These are phyloP conservation scores for Ceratobasidium papillatum DNA, from an alignment of 1,284 basidiomycete genomes.

Conservation along the genomic window DNA sequence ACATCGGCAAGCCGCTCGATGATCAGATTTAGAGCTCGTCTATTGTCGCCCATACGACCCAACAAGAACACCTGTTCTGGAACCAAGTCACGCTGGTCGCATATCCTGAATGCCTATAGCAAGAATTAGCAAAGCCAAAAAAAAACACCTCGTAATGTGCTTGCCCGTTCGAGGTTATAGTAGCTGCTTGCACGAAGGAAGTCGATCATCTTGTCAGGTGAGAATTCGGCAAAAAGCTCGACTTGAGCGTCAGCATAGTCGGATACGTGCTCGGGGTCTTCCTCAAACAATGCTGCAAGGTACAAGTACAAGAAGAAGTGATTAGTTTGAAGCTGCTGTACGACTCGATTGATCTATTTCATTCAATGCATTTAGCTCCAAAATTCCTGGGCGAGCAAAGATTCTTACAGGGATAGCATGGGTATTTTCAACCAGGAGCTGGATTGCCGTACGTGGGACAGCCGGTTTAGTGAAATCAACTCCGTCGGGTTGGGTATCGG, in stretches of 20 bases:
- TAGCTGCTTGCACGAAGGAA: conserved; percentile 92
- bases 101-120: conserved; percentile 85
- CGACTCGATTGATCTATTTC: conserved; percentile 81
- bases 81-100: conserved; percentile 85
- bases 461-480: conserved; percentile 29
- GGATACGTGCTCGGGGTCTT: conserved; percentile 82
- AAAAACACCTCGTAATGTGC: conserved; percentile 40
- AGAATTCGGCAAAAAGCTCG: conserved; percentile 90
- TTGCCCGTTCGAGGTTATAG: conserved; percentile 87
- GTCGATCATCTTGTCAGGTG: conserved; percentile 80
- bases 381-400: background rate
- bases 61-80: conserved; percentile 98
- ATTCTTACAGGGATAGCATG: conserved; percentile 87
- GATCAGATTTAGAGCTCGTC: conserved; percentile 91
- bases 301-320: conserved; percentile 92
- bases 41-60: conserved; percentile 97
- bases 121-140: conserved; percentile 4
- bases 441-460: conserved; percentile 70
- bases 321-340: conserved; percentile 81
- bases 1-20: conserved; percentile 96
- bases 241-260: conserved; percentile 90
- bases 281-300: conserved; percentile 88
- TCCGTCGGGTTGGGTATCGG: conserved; percentile 36
- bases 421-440: conserved; percentile 90
- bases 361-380: background rate